phyloP scores from a whole-genome alignment of 2,329 filamentous ascomycete genomes.

The Paraphaeosphaeria sporulosa region DNA sequence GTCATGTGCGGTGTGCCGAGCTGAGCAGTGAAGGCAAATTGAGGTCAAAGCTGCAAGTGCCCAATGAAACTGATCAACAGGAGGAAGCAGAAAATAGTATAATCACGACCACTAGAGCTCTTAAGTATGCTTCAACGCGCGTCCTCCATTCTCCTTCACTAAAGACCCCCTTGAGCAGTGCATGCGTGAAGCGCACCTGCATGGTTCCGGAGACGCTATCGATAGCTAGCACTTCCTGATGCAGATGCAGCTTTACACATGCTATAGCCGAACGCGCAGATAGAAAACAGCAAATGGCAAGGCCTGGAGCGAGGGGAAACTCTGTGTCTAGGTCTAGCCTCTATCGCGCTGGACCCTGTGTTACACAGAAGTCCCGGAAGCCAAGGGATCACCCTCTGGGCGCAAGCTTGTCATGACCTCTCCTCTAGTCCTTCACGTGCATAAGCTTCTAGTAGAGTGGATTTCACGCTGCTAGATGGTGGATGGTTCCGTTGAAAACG shows the following conservation, averaged over 20 bases:
- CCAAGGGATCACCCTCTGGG: background rate
- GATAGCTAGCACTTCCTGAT: background rate
- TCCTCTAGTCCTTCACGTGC: background rate
- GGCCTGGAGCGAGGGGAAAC: background rate
- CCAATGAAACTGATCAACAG: background rate
- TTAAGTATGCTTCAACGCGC: background rate
- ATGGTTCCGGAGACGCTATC: background rate
- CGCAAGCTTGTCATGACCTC: background rate
- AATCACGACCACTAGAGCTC: no score
- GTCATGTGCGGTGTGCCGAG: background rate
- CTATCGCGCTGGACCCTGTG: background rate
- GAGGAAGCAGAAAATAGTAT: background rate
- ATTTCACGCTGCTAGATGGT: no score
- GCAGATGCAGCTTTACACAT: background rate
- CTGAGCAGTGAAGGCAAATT: background rate
- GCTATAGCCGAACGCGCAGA: background rate
- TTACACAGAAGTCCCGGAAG: background rate
- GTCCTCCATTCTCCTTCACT: background rate
- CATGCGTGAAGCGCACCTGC: background rate
- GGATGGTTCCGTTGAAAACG: background rate
- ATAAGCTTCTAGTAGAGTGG: background rate
- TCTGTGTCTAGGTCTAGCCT: no score
- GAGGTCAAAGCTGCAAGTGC: background rate
- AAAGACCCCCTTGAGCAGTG: background rate
- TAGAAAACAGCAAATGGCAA: background rate